These are phyloP conservation scores for Heterobasidion annosum DNA, from an alignment of 1,284 basidiomycete genomes.

Conservation along the genomic window DNA sequence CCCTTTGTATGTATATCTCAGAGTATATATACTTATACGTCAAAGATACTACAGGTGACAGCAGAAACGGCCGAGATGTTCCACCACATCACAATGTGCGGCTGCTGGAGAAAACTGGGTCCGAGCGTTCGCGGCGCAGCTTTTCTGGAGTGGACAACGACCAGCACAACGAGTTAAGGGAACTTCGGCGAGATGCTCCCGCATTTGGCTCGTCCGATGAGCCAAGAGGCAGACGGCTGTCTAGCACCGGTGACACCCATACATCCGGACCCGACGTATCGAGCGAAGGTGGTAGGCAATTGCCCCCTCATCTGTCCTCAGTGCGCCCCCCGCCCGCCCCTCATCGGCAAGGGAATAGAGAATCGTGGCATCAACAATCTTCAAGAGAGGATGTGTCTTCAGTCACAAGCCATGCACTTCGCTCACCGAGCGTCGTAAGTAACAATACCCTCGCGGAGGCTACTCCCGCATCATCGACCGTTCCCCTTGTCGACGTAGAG, in stretches of 20 bases:
- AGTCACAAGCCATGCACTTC: not conserved
- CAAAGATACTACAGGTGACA: constrained; percentile 20
- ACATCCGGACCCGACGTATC: constrained; percentile 8
- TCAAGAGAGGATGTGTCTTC: constrained; percentile 9
- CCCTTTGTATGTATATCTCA: constrained; percentile 23
- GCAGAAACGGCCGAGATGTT: constrained; percentile 33
- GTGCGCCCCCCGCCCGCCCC: constrained; percentile 5
- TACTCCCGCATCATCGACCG: constrained; percentile 22
- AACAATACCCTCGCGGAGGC: constrained; percentile 14
- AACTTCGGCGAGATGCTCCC: constrained; percentile 9
- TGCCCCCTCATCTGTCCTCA: constrained; percentile 29
- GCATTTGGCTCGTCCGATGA: constrained; percentile 16
- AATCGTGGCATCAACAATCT: constrained; percentile 8
- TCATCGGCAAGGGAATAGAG: constrained; percentile 7
- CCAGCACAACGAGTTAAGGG: constrained; percentile 15
- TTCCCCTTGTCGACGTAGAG: constrained; percentile 52
- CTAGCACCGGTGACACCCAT: constrained; percentile 12
- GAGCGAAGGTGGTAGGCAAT: constrained; percentile 20
- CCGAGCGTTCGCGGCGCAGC: constrained; percentile 8
- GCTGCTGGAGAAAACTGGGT: constrained; percentile 36
- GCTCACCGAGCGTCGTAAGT: constrained; percentile 10
- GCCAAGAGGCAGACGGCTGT: constrained; percentile 28
- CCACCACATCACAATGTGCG: constrained; percentile 36
- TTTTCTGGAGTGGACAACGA: constrained; percentile 2
- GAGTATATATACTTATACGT: not conserved